Conservation (phyloP, 129 eudicot species). For the Tanacetum coccineum region DNA sequence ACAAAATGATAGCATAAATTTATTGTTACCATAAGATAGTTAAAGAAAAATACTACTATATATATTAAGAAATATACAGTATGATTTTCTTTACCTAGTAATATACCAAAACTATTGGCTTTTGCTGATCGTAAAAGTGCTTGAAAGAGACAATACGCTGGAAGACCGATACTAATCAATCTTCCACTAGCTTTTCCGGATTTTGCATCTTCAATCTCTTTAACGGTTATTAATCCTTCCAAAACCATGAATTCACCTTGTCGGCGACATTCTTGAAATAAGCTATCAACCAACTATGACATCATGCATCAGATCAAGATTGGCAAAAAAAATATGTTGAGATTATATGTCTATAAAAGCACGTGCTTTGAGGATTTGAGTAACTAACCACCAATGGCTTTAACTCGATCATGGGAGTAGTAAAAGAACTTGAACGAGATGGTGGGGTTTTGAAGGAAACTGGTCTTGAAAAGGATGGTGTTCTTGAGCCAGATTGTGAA, state of each 20-base stretch:
- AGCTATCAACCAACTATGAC: slow-evolving; percentile 58
- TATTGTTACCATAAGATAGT: not conserved
- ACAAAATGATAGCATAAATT: slow-evolving; percentile 9
- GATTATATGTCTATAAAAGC: not conserved
- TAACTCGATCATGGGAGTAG: slow-evolving; percentile 59
- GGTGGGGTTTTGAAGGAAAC: slow-evolving; percentile 56
- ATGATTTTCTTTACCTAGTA: slow-evolving; percentile 46
- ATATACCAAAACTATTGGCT: slow-evolving; percentile 60
- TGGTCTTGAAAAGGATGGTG: slow-evolving; percentile 52
- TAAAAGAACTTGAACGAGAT: slow-evolving; percentile 52
- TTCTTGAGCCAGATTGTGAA: slow-evolving; percentile 35
- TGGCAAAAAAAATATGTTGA: slow-evolving; percentile 1
- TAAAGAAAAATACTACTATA: too few species aligned
- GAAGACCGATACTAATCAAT: slow-evolving; percentile 66
- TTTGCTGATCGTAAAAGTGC: slow-evolving; percentile 69
- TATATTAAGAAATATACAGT: too few species aligned
- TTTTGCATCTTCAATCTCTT: slow-evolving; percentile 86
- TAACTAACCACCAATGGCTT: slow-evolving; percentile 76
- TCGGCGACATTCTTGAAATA: slow-evolving; percentile 56
- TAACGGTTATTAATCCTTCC: slow-evolving; percentile 61
- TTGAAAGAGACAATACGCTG: slow-evolving; percentile 72
- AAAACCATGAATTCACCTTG: slow-evolving; percentile 64
- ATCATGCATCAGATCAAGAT: slow-evolving; percentile 19
- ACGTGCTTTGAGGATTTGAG: not conserved
- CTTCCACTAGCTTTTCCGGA: slow-evolving; percentile 53